These are phyloP conservation scores for Fragaria nilgerrensis DNA, from an alignment of 306 rosid species.

Conservation along the genomic window DNA sequence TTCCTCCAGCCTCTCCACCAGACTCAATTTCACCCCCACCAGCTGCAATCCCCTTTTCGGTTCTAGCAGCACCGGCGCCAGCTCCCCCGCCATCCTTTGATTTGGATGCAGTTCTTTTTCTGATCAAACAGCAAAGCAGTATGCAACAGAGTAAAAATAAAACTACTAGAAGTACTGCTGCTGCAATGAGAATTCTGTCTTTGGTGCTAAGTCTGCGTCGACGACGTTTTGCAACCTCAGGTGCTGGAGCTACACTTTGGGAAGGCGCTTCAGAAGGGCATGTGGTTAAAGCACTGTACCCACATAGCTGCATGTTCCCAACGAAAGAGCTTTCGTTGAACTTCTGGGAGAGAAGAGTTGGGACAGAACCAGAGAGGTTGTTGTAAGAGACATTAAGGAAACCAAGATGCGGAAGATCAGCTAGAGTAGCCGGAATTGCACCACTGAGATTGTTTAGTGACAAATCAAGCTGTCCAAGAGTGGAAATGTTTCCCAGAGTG, in stretches of 20 bases:
- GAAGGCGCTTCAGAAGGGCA: conserved; percentile 69
- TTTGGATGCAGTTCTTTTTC: conserved; percentile 51
- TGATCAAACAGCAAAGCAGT: conserved; percentile 54
- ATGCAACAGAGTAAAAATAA: conserved; percentile 55
- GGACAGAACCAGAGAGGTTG: conserved; percentile 78
- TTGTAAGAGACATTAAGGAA: conserved; percentile 75
- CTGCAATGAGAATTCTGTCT: conserved; percentile 79
- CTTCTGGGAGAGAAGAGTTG: conserved; percentile 46
- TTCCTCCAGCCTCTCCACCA: conserved; percentile 71
- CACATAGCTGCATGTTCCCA: conserved; percentile 76
- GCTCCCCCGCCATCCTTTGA: conserved; percentile 37
- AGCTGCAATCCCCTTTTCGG: conserved; percentile 59
- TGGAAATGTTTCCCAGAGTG: conserved; percentile 55
- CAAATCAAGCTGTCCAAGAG: conserved; percentile 64
- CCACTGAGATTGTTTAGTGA: conserved; percentile 66
- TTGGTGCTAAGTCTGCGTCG: conserved; percentile 61
- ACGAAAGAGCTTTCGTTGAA: conserved; percentile 71
- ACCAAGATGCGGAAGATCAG: conserved; percentile 39
- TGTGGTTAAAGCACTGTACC: conserved; percentile 50
- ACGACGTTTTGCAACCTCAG: conserved; percentile 28
- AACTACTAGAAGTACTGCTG: conserved; percentile 59
- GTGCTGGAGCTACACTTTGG: conserved; percentile 36
- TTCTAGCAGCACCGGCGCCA: conserved; percentile 29
- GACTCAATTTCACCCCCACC: conserved; percentile 52
- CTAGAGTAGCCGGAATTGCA: conserved; percentile 62